phyloP scores from a whole-genome alignment of 2,329 filamentous ascomycete species.

The Pseudocercospora musae region DNA sequence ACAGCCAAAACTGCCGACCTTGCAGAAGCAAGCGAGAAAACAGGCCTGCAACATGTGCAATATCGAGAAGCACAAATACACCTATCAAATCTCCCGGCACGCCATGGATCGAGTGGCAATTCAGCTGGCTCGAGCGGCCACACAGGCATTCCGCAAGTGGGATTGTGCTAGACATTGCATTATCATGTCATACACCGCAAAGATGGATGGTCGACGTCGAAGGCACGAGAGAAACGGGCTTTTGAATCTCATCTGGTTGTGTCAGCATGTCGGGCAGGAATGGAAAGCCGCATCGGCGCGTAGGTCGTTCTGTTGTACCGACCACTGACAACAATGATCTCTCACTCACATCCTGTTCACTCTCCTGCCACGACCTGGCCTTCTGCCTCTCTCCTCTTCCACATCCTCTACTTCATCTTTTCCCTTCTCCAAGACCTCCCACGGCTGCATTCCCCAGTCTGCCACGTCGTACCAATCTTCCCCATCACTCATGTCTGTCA shows the following conservation, averaged over 20 bases:
- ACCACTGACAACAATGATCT: not conserved
- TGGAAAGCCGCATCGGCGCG: not conserved
- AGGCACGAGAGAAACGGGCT: not conserved
- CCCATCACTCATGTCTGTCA: slow-evolving; percentile 72
- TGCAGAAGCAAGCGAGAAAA: no score
- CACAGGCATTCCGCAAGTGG: slow-evolving; percentile 17
- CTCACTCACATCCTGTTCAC: slow-evolving; percentile 28
- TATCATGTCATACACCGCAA: not conserved
- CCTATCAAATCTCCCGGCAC: slow-evolving; percentile 45
- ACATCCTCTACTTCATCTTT: slow-evolving; percentile 73
- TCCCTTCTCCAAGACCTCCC: slow-evolving; percentile 64
- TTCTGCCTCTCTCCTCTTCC: slow-evolving; percentile 26
- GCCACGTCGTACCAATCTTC: slow-evolving; percentile 87
- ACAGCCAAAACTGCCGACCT: no score
- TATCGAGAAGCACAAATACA: no score
- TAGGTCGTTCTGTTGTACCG: not conserved
- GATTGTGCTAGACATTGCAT: slow-evolving; percentile 10
- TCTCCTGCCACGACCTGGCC: slow-evolving; percentile 22
- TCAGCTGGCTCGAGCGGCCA: slow-evolving; percentile 12
- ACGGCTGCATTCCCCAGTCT: slow-evolving; percentile 62
- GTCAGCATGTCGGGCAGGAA: not conserved
- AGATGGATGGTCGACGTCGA: not conserved
- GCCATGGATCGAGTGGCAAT: slow-evolving; percentile 13
- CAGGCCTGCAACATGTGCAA: no score
- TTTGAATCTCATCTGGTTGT: not conserved